These are phyloP conservation scores for Petunia hybrid DNA, from an alignment of 305 asterid genomes.

Conservation along the genomic window DNA sequence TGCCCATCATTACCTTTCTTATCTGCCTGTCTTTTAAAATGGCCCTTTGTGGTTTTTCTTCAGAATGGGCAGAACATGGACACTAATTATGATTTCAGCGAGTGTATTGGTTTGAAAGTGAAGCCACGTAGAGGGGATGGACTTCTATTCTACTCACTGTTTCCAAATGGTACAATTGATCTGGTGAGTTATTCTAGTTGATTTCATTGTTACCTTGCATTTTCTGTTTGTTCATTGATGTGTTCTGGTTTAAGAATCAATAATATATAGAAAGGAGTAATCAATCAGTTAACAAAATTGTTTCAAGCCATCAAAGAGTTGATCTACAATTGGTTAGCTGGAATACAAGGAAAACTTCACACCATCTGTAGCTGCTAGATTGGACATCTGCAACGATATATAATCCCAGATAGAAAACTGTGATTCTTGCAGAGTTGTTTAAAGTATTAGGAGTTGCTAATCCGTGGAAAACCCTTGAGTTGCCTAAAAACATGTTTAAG, in stretches of 20 bases:
- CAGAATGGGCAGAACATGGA: constrained; percentile 83
- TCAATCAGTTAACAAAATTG: background rate
- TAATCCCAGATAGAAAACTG: background rate
- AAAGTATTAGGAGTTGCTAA: background rate
- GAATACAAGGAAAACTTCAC: background rate
- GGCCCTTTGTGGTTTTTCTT: constrained; percentile 39
- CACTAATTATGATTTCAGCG: constrained; percentile 60
- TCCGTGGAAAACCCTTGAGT: background rate
- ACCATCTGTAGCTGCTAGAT: constrained; percentile 8
- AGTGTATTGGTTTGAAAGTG: constrained; percentile 85
- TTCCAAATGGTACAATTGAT: constrained; percentile 89
- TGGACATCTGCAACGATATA: background rate
- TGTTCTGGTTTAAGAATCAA: background rate
- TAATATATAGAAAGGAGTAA: constrained; percentile 10
- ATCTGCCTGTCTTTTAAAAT: background rate
- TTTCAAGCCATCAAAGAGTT: background rate
- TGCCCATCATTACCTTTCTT: constrained; percentile 7
- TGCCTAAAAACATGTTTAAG: background rate
- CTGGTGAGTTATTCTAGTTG: constrained; percentile 56
- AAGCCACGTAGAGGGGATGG: constrained; percentile 96
- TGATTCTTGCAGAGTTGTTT: background rate
- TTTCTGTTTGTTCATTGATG: background rate
- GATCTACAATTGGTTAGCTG: background rate
- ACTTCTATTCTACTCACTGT: constrained; percentile 86
- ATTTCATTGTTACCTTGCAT: background rate